Evolutionary conservation across 345 rosid genomes (phyloP), one percentile per base, ranked within the genome.

Genomic region (Sapria himalayana): DNA sequence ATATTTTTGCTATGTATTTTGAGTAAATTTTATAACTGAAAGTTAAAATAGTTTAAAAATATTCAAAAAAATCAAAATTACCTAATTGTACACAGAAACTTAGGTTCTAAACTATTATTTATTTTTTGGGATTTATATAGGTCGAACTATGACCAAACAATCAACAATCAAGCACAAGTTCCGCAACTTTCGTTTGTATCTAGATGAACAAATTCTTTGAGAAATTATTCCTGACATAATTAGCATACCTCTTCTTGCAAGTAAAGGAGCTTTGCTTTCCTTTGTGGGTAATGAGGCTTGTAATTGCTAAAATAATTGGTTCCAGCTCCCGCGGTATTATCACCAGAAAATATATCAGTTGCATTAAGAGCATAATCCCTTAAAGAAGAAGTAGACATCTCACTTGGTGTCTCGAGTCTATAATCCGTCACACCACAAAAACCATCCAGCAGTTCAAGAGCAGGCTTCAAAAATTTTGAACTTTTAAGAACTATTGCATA

Each of bases 201-300:
- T n/a, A n/a, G n/a, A n/a, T n/a, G n/a, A n/a, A n/a, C n/a, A n/a
- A n/a, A n/a, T n/a, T n/a, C n/a, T n/a, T n/a, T n/a, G n/a, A n/a
- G n/a, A n/a, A n/a, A n/a, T n/a, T n/a, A n/a, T n/a, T n/a, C n/a
- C n/a, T n/a, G n/a, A n/a, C n/a, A n/a, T n/a, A n/a, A n/a, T 39
- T 17, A 13, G 51, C 67, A 33, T 56, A 72, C 81, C 86, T 73
- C 85, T 29, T 76, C 78, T 16, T 62, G 75, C 58, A 76, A 51
- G 33, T 46, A 63, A 3, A 65, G 29, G 14, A 73, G 81, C 50
- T 60, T 65, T 7, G 81, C 75, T 42, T 66, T 76, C 67, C 46
- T 65, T 20, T 64, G 69, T n/a, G 61, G 78, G 54, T 52, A 57
- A 57, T 65, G 75, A 9, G 81, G 69, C 57, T 51, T 46, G 43